Conservation (phyloP, 179 eudicot species). For the Corrigiola litoralis region DNA sequence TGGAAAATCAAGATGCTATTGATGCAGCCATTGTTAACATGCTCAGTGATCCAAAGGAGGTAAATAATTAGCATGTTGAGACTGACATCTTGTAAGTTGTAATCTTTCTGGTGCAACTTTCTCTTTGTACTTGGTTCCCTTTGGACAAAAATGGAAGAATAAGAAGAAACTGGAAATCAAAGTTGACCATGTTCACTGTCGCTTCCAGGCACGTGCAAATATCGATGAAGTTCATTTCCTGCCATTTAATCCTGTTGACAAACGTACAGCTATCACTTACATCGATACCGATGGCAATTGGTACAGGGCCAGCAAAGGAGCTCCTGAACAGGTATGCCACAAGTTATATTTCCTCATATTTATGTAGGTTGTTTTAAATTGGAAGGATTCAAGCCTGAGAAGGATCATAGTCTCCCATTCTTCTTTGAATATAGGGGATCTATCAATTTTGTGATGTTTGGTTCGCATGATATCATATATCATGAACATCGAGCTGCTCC, state of each 20-base stretch:
- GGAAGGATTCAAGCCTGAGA: not conserved
- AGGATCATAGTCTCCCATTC: not conserved
- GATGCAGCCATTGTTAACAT: slow-evolving; percentile 68
- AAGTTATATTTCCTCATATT: not conserved
- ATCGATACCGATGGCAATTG: slow-evolving; percentile 65
- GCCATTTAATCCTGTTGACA: slow-evolving; percentile 81
- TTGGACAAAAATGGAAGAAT: too few relatives aligned
- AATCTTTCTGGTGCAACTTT: slow-evolving; percentile 1
- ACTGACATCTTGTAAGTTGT: not conserved
- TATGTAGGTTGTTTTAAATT: not conserved
- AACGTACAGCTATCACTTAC: slow-evolving; percentile 83
- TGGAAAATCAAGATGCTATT: slow-evolving; percentile 85
- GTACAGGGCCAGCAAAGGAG: slow-evolving; percentile 82
- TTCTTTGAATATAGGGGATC: too few relatives aligned
- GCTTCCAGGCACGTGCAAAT: slow-evolving; percentile 61
- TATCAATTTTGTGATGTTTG: too few relatives aligned
- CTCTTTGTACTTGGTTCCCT: not conserved
- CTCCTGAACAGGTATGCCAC: slow-evolving; percentile 64
- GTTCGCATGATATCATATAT: too few relatives aligned
- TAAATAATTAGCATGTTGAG: slow-evolving; percentile 18
- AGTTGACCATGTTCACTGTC: not conserved
- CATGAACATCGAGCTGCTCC: too few relatives aligned
- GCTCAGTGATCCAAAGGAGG: slow-evolving; percentile 88
- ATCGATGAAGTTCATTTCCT: slow-evolving; percentile 69
- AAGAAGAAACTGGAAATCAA: not conserved